Percentiles rank a stretch among this genome's conserved stretches.
Evolutionary conservation across 306 rosid genomes (phyloP).

Genomic region (Corylus avellana): DNA sequence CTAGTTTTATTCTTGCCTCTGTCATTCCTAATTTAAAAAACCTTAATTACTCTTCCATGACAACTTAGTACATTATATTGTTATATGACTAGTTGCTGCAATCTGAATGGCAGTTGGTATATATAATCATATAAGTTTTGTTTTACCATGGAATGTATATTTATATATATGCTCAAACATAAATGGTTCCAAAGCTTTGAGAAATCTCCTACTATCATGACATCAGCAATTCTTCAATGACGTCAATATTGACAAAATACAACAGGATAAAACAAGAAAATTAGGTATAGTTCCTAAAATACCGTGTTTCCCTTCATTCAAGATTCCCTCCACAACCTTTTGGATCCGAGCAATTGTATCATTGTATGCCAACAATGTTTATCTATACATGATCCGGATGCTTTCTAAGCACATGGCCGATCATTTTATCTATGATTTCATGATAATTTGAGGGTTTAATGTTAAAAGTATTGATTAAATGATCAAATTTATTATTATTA

Average conservation of each 20-base stretch:
- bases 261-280: background rate
- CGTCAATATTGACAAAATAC: background rate
- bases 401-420: too few species aligned
- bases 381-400: too few species aligned
- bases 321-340: background rate
- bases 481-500: too few species aligned
- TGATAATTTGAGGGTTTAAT: too few species aligned
- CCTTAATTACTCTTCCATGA: background rate
- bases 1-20: too few species aligned
- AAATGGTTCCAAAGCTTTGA: background rate
- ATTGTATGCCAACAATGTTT: too few species aligned
- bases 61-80: background rate
- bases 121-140: background rate
- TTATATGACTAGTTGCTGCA: background rate
- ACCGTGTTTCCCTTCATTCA: background rate
- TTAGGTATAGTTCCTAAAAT: background rate
- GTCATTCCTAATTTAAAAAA: too few species aligned
- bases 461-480: too few species aligned
- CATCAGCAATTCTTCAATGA: background rate
- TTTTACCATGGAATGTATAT: background rate
- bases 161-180: background rate
- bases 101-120: background rate
- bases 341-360: background rate
- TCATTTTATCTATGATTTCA: too few species aligned
- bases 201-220: background rate